Evolutionary conservation across 108 stramenopile genomes (phyloP), one percentile per base, ranked within the genome.

Genomic region (Cyclotella atomus): DNA sequence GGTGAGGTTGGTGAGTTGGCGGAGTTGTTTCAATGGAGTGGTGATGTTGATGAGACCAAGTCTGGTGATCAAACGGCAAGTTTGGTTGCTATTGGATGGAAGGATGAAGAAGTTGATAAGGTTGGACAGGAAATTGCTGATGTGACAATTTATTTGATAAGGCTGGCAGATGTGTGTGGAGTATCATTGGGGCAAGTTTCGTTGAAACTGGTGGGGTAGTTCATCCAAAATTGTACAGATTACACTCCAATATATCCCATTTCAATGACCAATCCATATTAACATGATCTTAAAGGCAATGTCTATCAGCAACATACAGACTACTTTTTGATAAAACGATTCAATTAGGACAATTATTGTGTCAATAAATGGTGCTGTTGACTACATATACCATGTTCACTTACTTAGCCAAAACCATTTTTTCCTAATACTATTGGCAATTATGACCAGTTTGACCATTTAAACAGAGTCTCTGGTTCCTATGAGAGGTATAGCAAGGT

Each of bases 1-100:
- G 97, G 96, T 20, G 97, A 98, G 74, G 80, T 94, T 10, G 97
- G 97, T 12, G 97, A 98, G 74, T 64, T 98, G 59, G 86, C 92
- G 2, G 96, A 97, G 71, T 28, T 97, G 6, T 89, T 97, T 53
- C 97, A 97, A 81, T 98, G 92, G 92, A 67, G 70, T 20, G 88
- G 87, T 2, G 92, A 93, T 61, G 77, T 69, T 14, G 35, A 4
- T 52, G 28, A 23, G 36, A 20, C 14, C 8, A n/a, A 41, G 0
- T 59, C 55, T 20, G 44, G 20, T 59, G 50, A 32, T 21, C 49
- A 41, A 61, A 24, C 19, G 3, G 20, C 16, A 8, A 57, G 53
- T 5, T 46, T 35, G 24, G 41, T 68, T 3, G 28, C 36, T 10
- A 43, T 35, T 34, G 71, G 24, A 2, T 76, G 71, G 35, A 28